Evolutionary conservation across 768 basidiomycete genomes (phyloP).

Genomic region (Pleurotus pulmonarius): DNA sequence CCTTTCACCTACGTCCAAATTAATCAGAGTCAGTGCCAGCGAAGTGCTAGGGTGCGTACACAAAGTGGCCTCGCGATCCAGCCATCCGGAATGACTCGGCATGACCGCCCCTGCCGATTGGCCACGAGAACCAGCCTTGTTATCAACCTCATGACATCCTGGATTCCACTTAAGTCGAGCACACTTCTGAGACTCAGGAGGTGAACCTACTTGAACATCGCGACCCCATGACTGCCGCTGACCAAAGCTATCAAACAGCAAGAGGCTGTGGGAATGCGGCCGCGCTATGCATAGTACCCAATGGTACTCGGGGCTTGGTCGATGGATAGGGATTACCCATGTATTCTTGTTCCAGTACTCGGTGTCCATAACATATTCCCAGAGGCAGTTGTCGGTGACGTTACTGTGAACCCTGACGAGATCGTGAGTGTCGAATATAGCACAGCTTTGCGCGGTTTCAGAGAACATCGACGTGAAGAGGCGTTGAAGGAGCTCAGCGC

Average conservation of each 20-base stretch:
- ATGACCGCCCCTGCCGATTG: neutral
- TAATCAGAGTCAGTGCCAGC: neutral
- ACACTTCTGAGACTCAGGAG: neutral
- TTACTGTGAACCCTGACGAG: slow-evolving; percentile 14
- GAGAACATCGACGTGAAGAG: no score
- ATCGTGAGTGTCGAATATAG: slow-evolving; percentile 16
- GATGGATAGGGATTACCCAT: slow-evolving; percentile 37
- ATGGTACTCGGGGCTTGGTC: slow-evolving; percentile 16
- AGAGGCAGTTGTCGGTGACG: slow-evolving; percentile 13
- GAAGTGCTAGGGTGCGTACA: neutral
- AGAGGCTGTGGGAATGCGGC: slow-evolving; percentile 9
- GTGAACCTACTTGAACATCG: slow-evolving; percentile 5
- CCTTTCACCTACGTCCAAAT: neutral
- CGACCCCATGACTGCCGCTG: neutral
- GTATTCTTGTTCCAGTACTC: slow-evolving; percentile 25
- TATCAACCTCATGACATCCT: neutral
- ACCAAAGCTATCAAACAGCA: slow-evolving; percentile 29
- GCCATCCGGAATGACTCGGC: neutral
- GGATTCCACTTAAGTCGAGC: neutral
- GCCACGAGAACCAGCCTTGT: neutral
- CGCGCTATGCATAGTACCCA: slow-evolving; percentile 26
- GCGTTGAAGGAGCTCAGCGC: slow-evolving; percentile 8
- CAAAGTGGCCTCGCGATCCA: neutral
- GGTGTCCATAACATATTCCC: slow-evolving; percentile 9
- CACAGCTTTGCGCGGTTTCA: neutral